Evolutionary conservation across 768 basidiomycete genomes (phyloP), one percentile per base, ranked within the genome.

Genomic region (Tricholoma hemisulphureum): DNA sequence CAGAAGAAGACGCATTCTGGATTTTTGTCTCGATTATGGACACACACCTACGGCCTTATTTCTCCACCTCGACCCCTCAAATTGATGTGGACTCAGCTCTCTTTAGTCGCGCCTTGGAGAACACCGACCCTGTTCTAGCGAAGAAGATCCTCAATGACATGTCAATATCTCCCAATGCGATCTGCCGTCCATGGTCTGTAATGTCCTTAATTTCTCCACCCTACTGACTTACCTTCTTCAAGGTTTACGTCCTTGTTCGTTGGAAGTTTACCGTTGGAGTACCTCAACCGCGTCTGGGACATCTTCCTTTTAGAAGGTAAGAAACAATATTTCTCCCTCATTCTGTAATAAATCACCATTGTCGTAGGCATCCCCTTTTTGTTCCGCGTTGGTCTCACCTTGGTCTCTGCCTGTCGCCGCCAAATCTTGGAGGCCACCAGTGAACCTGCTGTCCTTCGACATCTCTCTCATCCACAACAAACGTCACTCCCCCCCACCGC

Each of bases 1-100:
- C 91, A 0, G 91, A 94, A 61, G 92, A 94, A 67, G 92, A 94
- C 61, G 91, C 89, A 0, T 94, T 94, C 69, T 94, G 91, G 91
- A 93, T 89, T 18, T 93, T 93, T 67, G 80, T 90, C 1, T 91
- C 90, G 2, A 73, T 93, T 61, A 94, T 94, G 91, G 90, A 93
- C 62, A 81, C 83, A 1, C 86, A 92, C 61, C 75, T 93, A n/a
- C 86, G 91, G 1, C 77, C 86, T 0, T 92, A 92, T 69, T 94
- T 91, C 67, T 82, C 87, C 34, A 65, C 78, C 3, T 79, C 72
- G n/a, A n/a, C n/a, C 51, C 73, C 78, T 2, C 89, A 91, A 67
- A 73, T 91, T 55, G 91, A 92, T 61, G 86, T 93, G 7, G 92
- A 93, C 58, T 81, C 89, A 0, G 77, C 82, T 2, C 69, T 94